These are phyloP conservation scores for Talaromyces marneffei DNA, from an alignment of 2,329 filamentous ascomycete genomes.

Conservation along the genomic window DNA sequence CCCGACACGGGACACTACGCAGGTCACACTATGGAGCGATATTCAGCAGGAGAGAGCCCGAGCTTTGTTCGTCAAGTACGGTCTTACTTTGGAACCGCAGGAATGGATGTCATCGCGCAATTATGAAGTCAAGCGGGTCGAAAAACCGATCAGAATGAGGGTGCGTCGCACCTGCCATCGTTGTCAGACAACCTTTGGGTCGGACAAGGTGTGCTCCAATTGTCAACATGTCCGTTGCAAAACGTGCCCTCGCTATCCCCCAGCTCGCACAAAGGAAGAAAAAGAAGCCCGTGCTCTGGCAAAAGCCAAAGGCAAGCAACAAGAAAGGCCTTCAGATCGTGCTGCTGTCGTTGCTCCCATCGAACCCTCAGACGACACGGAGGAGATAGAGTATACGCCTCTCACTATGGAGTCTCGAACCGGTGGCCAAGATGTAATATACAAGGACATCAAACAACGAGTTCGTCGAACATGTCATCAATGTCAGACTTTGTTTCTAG, in stretches of 20 bases:
- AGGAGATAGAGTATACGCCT: slow-evolving; percentile 40
- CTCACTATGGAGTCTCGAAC: slow-evolving; percentile 56
- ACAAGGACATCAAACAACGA: slow-evolving; percentile 65
- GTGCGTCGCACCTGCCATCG: slow-evolving; percentile 64
- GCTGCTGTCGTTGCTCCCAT: background rate
- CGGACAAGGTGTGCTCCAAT: slow-evolving; percentile 64
- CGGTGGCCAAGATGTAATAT: slow-evolving; percentile 65
- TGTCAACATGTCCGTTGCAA: slow-evolving; percentile 79
- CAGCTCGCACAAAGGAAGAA: slow-evolving; percentile 57
- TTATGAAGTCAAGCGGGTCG: slow-evolving; percentile 36
- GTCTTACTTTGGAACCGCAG: slow-evolving; percentile 38
- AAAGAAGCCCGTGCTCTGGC: slow-evolving; percentile 48
- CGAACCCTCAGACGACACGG: slow-evolving; percentile 27
- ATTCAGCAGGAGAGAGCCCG: slow-evolving; percentile 41
- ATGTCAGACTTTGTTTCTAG: slow-evolving; percentile 59
- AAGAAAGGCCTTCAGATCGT: background rate
- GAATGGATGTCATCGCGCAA: slow-evolving; percentile 37
- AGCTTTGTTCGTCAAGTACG: slow-evolving; percentile 44
- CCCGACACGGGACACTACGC: slow-evolving; percentile 19
- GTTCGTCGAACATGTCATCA: slow-evolving; percentile 71
- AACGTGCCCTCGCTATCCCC: slow-evolving; percentile 69
- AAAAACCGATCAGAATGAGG: slow-evolving; percentile 44
- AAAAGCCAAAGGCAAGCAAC: slow-evolving; percentile 24
- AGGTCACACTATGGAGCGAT: slow-evolving; percentile 26
- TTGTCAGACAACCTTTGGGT: slow-evolving; percentile 68